Evolutionary conservation across 768 basidiomycete genomes (phyloP).

Genomic region (Suillus clintonianus): DNA sequence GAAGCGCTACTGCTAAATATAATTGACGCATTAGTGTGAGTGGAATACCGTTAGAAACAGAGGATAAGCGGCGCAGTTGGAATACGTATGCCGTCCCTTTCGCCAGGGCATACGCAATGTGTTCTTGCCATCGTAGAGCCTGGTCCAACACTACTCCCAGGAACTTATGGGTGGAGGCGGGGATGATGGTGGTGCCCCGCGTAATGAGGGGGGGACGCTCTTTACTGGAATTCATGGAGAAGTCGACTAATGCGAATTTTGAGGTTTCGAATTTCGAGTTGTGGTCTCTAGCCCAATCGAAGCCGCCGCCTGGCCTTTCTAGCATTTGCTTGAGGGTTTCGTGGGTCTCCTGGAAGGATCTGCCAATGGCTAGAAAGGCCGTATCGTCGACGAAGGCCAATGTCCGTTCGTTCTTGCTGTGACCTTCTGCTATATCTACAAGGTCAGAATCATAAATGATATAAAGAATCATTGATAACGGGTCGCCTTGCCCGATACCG

Average conservation of each 20-base stretch:
- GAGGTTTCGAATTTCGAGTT: too few relatives aligned
- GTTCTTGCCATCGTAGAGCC: not conserved
- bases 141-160: conserved; percentile 9
- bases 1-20: conserved; percentile 6
- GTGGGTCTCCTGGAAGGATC: too few relatives aligned
- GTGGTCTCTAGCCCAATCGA: too few relatives aligned
- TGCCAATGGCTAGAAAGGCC: too few relatives aligned
- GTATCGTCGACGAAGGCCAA: too few relatives aligned
- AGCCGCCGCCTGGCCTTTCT: too few relatives aligned
- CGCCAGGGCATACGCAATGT: not conserved
- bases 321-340: too few relatives aligned
- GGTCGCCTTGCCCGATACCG: too few relatives aligned
- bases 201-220: not conserved
- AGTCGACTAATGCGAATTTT: not conserved
- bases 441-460: too few relatives aligned
- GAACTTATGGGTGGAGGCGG: not conserved
- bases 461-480: too few relatives aligned
- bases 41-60: not conserved
- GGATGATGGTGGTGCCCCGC: not conserved
- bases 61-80: not conserved
- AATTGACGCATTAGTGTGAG: not conserved
- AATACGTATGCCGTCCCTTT: not conserved
- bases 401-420: too few relatives aligned
- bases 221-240: not conserved
- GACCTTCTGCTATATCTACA: too few relatives aligned